Percentiles rank a stretch among this genome's conserved stretches.
These are phyloP conservation scores for Ananas comosus DNA, from an alignment of 176 grass and related monocot species.

Conservation along the genomic window DNA sequence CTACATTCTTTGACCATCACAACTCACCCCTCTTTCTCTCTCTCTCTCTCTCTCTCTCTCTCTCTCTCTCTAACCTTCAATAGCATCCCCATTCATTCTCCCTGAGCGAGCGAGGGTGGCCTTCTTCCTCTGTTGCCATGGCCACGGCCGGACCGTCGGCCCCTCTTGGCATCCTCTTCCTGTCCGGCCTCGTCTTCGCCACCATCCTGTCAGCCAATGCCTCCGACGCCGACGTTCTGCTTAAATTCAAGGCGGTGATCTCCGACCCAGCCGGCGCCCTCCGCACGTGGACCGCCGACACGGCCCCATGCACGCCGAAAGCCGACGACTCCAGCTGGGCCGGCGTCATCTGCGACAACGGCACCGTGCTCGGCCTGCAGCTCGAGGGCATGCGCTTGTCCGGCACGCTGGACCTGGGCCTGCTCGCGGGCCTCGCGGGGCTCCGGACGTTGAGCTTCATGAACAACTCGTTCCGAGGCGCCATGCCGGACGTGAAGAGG, in stretches of 20 bases:
- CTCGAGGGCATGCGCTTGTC: constrained; percentile 60
- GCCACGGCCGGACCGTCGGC: constrained; percentile 6
- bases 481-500: constrained; percentile 50
- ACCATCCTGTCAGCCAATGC: background rate
- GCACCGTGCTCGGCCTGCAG: constrained; percentile 51
- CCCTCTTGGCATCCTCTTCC: constrained; percentile 1
- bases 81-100: too few relatives aligned
- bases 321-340: constrained; percentile 25
- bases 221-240: constrained; percentile 36
- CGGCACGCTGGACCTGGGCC: constrained; percentile 41
- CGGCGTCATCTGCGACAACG: constrained; percentile 56
- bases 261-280: constrained; percentile 23
- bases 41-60: too few relatives aligned
- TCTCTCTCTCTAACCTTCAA: too few relatives aligned
- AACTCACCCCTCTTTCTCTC: too few relatives aligned
- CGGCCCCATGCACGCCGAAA: constrained; percentile 36
- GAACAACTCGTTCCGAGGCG: constrained; percentile 50
- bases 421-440: constrained; percentile 21
- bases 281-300: constrained; percentile 35
- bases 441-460: constrained; percentile 69
- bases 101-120: background rate
- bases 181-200: background rate
- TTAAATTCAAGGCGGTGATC: constrained; percentile 51
- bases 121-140: background rate
- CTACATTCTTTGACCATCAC: too few relatives aligned